Evolutionary conservation across 2,329 filamentous ascomycete species (phyloP), one percentile per base, ranked within the genome.

Genomic region (Aspergillus amoenus): DNA sequence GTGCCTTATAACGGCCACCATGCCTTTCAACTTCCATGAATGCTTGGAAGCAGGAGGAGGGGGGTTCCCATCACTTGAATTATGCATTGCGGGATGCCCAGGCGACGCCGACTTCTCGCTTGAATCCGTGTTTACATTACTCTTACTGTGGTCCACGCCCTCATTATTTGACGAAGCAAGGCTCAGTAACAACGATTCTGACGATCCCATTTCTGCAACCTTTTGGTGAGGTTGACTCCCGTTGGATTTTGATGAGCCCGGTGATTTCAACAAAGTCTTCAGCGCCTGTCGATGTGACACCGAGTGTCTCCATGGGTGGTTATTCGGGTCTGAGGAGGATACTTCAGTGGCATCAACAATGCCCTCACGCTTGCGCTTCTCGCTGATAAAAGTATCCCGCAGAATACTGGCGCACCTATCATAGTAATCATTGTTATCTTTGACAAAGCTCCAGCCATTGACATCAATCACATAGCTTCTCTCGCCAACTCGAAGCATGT

Each of bases 401-500:
- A 99, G 79, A 48, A 97, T 96, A 58, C 81, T 87, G 21, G 94
- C 87, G 65, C 89, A 94, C 68, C 91, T 91, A 68, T 97, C 90
- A 72, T 99, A 99, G 74, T 99, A 99, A 59, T 96, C 93, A 61
- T 97, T 93, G 68, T 99, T 99, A 73, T 99, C 95, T 73, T 99
- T 99, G 73, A 99, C 94, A 68, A 99, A 99, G 70, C 93, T 97
- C 95, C 95, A 99, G 12, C 94, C 94, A 73, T 99, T 99, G 66
- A 99, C 94, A 68, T 99, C 94, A 64, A 99, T 99, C 48, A 99
- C 94, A 75, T 91, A 99, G 72, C 93, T 97, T 73, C 91, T 91
- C 15, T 92, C 91, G 49, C 86, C 88, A 12, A 93, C 91, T 27
- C 95, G 88, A 56, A 99, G 81, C 59, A 99, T 82, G 72, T 99